Conservation (phyloP, 768 basidiomycete species). For the Suillus spraguei region DNA sequence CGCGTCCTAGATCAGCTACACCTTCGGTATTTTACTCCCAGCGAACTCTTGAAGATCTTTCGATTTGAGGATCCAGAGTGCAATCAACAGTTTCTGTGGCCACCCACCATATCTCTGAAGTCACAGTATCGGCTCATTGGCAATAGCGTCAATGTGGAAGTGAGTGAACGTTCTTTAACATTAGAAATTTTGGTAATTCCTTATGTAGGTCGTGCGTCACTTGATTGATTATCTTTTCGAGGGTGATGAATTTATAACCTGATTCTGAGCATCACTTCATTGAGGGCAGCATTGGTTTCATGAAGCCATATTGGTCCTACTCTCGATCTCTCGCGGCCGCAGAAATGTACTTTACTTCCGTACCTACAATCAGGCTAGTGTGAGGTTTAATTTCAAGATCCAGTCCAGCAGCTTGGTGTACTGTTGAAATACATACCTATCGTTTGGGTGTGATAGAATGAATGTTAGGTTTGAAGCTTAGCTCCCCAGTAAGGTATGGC, state of each 20-base stretch:
- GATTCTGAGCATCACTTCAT: background rate
- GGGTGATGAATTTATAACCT: slow-evolving; percentile 17
- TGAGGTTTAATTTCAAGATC: background rate
- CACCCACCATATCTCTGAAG: slow-evolving; percentile 57
- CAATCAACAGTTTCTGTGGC: slow-evolving; percentile 57
- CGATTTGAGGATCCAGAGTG: slow-evolving; percentile 43
- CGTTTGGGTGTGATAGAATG: no score
- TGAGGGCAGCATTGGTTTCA: background rate
- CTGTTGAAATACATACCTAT: no score
- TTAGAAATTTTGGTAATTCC: background rate
- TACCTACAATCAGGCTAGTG: background rate
- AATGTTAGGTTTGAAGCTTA: no score
- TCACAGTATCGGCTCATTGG: slow-evolving; percentile 78
- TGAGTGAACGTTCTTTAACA: slow-evolving; percentile 28
- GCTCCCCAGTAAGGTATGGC: no score
- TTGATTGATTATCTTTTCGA: slow-evolving; percentile 62
- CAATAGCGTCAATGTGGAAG: slow-evolving; percentile 81
- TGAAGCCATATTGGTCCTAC: background rate
- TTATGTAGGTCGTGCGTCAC: slow-evolving; percentile 45
- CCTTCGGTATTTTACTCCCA: slow-evolving; percentile 76
- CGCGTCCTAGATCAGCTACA: slow-evolving; percentile 57
- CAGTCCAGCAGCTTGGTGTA: background rate
- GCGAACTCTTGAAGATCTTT: slow-evolving; percentile 71
- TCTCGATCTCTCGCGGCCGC: background rate
- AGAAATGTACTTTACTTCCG: background rate